Base-by-base conservation (phyloP, 148 eudicot species). In the Vaccinium myrtillus region DNA sequence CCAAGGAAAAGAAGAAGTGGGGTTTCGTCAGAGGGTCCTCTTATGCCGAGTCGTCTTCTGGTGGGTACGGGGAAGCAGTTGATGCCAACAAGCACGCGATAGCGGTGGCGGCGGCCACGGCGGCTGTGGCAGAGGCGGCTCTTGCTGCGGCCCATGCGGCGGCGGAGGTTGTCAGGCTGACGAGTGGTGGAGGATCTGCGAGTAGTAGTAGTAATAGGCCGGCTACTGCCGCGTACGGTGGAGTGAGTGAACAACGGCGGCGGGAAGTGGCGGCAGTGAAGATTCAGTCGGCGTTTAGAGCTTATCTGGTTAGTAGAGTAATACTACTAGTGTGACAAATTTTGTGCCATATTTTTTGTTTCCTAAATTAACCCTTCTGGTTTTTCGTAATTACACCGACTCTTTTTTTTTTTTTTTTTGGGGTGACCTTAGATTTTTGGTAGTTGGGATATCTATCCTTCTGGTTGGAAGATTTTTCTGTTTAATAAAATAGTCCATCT, bases 251-350 rank as follows among this genome's bases (percentile, higher is more conserved):
- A 4, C 80, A 43, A 43, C 46, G 91, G 86, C 70, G 89, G 49
- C 82, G 90, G 90, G 87, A 87, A 18, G 80, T 39, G 63, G 98
- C 98, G 9, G 98, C 96, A 19, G 90, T 97, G 79, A 94, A 84
- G 93, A 92, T 97, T 83, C 99, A 97, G 92, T 93, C 98, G 80
- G 94, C 92, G 71, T 97, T 97, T 85, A 91, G 99, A 79, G 99
- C 96, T 30, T 97, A 94, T 86, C 86, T 97, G 95, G 99, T 97
- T 73, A 88, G 97, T 93, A 65, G 3, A n/a, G 50, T 19, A 9
- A 9, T 81, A n/a, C 50, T 30, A 4, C 32, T n/a, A 65, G 14
- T 25, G 32, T 65, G 32, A 23, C 10, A 11, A 67, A 25, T 27
- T 25, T 67, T 67, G 32, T 23, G 75, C 58, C 46, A 23, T 3